Percentiles rank a stretch among this genome's conserved stretches.
phyloP scores from a whole-genome alignment of 495 filamentous ascomycete genomes.

The Penicillium maclennaniae region DNA sequence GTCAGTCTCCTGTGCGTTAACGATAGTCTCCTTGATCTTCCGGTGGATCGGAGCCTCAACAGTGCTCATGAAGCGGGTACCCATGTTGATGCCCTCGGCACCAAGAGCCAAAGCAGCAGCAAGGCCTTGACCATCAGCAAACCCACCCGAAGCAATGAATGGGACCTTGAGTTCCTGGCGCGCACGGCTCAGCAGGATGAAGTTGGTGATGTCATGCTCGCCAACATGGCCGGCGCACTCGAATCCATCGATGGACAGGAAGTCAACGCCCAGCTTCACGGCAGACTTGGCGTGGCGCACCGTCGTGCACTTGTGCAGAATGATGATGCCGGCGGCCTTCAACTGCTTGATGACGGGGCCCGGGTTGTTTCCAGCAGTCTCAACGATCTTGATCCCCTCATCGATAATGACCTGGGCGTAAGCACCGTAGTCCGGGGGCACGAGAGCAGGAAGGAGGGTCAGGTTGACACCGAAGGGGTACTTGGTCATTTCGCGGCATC shows the following conservation, averaged over 20 bases:
- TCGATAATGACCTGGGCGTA: slow-evolving; percentile 93
- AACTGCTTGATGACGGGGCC: slow-evolving; percentile 86
- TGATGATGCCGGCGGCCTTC: slow-evolving; percentile 70
- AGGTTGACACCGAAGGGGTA: slow-evolving; percentile 95
- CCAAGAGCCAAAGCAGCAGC: slow-evolving; percentile 89
- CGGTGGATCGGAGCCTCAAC: slow-evolving; percentile 87
- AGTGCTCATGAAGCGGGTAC: slow-evolving; percentile 91
- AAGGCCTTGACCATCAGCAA: slow-evolving; percentile 90
- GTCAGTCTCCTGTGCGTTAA: slow-evolving; percentile 82
- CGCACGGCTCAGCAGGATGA: slow-evolving; percentile 84
- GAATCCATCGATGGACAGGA: slow-evolving; percentile 94
- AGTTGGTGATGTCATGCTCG: slow-evolving; percentile 95
- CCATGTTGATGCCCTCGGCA: slow-evolving; percentile 94
- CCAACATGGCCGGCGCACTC: slow-evolving; percentile 97
- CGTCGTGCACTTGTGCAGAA: slow-evolving; percentile 97
- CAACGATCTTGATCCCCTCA: slow-evolving; percentile 89
- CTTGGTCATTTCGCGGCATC: slow-evolving; percentile 78
- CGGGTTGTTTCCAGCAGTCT: slow-evolving; percentile 93
- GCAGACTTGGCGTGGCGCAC: slow-evolving; percentile 90
- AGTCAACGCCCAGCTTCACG: slow-evolving; percentile 93
- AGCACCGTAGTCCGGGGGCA: slow-evolving; percentile 85
- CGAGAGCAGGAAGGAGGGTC: slow-evolving; percentile 85
- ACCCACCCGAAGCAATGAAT: slow-evolving; percentile 94
- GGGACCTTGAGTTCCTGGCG: slow-evolving; percentile 80
- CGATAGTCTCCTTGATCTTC: slow-evolving; percentile 91